Conservation (phyloP, 441 rosid genomes). For the Aleurites moluccanus region DNA sequence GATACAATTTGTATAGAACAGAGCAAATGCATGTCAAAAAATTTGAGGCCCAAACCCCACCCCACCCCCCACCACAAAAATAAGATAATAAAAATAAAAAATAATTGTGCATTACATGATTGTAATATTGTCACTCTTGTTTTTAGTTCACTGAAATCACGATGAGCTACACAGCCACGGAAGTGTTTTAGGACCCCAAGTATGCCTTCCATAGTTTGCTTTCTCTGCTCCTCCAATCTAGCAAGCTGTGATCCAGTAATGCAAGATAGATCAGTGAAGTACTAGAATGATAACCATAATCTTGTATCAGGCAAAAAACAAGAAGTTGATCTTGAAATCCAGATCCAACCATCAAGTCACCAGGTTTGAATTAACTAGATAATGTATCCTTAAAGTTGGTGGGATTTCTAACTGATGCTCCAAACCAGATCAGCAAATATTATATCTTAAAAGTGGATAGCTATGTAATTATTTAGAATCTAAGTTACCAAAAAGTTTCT, state of each 20-base stretch:
- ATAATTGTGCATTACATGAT: conserved; percentile 52
- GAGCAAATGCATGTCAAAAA: not conserved
- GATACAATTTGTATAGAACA: not conserved
- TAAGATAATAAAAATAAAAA: not conserved
- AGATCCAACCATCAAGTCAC: not conserved
- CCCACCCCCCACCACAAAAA: too few species aligned
- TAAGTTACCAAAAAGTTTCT: not conserved
- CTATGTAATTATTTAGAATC: not conserved
- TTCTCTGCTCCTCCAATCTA: conserved; percentile 71
- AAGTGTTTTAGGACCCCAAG: conserved; percentile 65
- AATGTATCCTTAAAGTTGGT: not conserved
- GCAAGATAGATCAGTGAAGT: conserved; percentile 24
- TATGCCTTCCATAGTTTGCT: conserved; percentile 53
- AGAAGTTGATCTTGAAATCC: not conserved
- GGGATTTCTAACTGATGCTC: not conserved
- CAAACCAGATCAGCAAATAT: not conserved
- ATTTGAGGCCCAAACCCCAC: not conserved
- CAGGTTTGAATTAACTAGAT: not conserved
- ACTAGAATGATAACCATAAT: conserved; percentile 11
- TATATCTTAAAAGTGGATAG: not conserved
- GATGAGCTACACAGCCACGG: conserved; percentile 61
- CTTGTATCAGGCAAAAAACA: conserved; percentile 1
- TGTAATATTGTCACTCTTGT: conserved; percentile 53
- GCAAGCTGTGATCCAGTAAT: conserved; percentile 52
- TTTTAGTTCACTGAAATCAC: conserved; percentile 47